These are phyloP conservation scores for Tilletiopsis washingtonensis DNA, from an alignment of 1,284 basidiomycete genomes.

Conservation along the genomic window DNA sequence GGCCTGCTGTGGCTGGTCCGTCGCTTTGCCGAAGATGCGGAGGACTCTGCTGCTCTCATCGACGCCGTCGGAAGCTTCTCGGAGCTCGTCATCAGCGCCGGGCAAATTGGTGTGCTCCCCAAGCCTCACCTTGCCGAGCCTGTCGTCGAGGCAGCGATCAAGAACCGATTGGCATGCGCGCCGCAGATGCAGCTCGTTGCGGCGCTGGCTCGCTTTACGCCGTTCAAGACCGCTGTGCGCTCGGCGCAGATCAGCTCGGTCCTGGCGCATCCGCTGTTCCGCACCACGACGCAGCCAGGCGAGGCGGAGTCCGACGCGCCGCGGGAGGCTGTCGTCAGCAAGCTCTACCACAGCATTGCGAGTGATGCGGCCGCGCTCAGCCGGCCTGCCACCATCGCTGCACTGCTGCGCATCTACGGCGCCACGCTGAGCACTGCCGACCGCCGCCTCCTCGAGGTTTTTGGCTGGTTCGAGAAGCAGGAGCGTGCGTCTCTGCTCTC, in stretches of 20 bases:
- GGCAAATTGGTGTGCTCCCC: constrained; percentile 32
- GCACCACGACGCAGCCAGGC: no score
- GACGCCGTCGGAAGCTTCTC: constrained; percentile 12
- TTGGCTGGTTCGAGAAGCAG: constrained; percentile 70
- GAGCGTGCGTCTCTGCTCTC: constrained; percentile 53
- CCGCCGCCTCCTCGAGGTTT: constrained; percentile 61
- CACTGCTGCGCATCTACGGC: constrained; percentile 64
- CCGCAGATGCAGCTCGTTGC: constrained; percentile 54
- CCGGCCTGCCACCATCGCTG: constrained; percentile 70
- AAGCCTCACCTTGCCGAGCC: constrained; percentile 66
- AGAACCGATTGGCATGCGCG: constrained; percentile 55
- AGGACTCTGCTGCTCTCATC: constrained; percentile 21
- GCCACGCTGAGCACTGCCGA: constrained; percentile 64
- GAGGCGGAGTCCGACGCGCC: constrained; percentile 11
- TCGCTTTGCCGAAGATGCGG: constrained; percentile 47
- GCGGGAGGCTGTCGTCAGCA: constrained; percentile 7
- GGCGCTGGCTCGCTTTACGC: constrained; percentile 36
- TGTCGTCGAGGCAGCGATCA: constrained; percentile 60
- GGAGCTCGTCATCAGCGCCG: constrained; percentile 5
- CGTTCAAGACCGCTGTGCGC: constrained; percentile 9
- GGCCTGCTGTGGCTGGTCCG: constrained; percentile 43
- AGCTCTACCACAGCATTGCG: constrained; percentile 63
- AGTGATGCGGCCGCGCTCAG: constrained; percentile 70
- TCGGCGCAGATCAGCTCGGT: constrained; percentile 23
- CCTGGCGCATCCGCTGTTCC: constrained; percentile 22